phyloP scores from a whole-genome alignment of 2,329 filamentous ascomycete species.

The Chrysosporium keratinophilum region DNA sequence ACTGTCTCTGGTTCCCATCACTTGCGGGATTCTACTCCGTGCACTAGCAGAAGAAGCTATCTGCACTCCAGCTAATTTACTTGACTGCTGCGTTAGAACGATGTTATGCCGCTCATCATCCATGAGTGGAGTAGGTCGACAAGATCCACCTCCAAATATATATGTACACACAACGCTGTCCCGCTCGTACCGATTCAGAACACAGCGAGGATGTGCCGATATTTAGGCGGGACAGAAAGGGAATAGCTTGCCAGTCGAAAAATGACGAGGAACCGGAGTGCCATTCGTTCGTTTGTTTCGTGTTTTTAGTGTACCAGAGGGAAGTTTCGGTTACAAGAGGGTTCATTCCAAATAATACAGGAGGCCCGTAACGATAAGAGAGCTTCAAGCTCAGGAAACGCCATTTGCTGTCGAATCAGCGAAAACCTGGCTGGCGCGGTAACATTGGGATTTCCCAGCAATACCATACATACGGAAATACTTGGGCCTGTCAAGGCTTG shows the following conservation, averaged over 20 bases:
- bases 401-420: no score
- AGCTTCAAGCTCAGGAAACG: no score
- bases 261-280: neutral
- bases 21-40: no score
- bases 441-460: neutral
- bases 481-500: neutral
- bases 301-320: neutral
- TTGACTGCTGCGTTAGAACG: no score
- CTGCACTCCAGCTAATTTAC: neutral
- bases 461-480: neutral
- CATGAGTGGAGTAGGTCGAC: neutral
- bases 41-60: neutral
- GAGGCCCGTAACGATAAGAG: no score
- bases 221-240: neutral
- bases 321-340: no score
- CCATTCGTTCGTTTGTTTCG: neutral
- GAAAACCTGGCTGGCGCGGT: neutral
- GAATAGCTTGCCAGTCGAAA: neutral
- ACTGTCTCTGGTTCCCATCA: no score
- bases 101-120: neutral
- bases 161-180: neutral
- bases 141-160: constrained; percentile 2
- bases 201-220: neutral
- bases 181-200: neutral
- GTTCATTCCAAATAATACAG: no score